A percentile compares a stretch with the other conserved stretches of the same genome.
Evolutionary conservation across 2,329 filamentous ascomycete species (phyloP).

Genomic region (Aspergillus brunneoviolaceus): DNA sequence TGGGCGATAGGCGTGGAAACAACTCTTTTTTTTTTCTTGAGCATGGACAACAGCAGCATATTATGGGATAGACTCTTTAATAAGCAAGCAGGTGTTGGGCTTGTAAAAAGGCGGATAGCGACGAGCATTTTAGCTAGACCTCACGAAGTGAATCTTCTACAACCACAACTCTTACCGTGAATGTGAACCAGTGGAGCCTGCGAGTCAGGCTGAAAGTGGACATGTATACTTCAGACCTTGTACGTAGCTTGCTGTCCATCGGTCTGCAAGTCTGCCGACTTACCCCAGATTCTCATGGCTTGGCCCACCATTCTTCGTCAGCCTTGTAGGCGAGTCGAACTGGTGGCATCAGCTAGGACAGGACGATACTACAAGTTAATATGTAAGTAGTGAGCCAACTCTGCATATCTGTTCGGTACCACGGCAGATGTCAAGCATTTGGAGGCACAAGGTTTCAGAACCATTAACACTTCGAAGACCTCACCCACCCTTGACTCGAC

Average conservation of each 20-base stretch:
- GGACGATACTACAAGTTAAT: too few relatives aligned
- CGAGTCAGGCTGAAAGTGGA: too few relatives aligned
- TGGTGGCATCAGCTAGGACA: background rate
- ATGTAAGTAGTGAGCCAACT: too few relatives aligned
- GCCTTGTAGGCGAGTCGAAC: background rate
- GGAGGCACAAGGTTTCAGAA: too few relatives aligned
- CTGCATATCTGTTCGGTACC: too few relatives aligned
- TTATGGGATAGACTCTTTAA: constrained; percentile 9
- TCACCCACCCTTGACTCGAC: too few relatives aligned
- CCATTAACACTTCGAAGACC: too few relatives aligned
- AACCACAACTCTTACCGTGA: too few relatives aligned
- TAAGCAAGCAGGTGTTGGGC: background rate
- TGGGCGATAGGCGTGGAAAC: constrained; percentile 1
- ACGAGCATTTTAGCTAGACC: background rate
- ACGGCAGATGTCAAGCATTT: too few relatives aligned
- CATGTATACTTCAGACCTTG: too few relatives aligned
- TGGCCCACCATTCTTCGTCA: background rate
- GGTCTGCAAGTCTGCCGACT: background rate
- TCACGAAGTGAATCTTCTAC: background rate
- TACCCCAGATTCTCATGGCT: background rate
- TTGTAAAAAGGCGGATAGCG: constrained; percentile 1
- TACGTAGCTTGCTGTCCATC: background rate
- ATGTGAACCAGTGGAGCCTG: too few relatives aligned
- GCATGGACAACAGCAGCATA: background rate
- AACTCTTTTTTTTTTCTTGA: background rate